Conservation (phyloP, 1,284 basidiomycete species). For the Schizophyllum amplum region DNA sequence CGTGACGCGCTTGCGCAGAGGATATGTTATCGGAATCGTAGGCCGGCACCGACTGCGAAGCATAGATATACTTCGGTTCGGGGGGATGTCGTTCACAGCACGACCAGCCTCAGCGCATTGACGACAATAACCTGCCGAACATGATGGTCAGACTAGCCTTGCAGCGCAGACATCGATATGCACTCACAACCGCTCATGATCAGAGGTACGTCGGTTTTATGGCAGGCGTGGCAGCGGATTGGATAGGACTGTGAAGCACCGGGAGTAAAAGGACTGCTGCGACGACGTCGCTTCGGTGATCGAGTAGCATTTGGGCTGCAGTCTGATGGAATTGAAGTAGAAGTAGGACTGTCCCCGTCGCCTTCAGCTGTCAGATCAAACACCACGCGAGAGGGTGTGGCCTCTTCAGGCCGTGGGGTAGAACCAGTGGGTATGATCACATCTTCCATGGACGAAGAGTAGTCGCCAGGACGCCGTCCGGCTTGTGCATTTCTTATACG, state of each 20-base stretch:
- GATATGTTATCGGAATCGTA: too few species aligned
- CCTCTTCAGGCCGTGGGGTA: too few species aligned
- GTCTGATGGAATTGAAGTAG: too few species aligned
- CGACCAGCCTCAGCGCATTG: slow-evolving; percentile 48
- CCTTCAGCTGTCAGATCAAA: too few species aligned
- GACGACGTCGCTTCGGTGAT: too few species aligned
- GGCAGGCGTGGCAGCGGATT: slow-evolving; percentile 53
- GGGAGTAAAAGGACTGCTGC: too few species aligned
- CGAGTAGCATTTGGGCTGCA: too few species aligned
- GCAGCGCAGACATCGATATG: background rate
- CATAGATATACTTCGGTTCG: slow-evolving; percentile 9
- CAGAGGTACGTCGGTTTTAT: slow-evolving; percentile 59
- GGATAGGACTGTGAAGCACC: slow-evolving; percentile 23
- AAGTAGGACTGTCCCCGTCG: too few species aligned
- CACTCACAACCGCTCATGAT: slow-evolving; percentile 62
- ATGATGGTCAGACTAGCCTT: slow-evolving; percentile 4
- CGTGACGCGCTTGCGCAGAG: too few species aligned
- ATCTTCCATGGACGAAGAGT: slow-evolving; percentile 26
- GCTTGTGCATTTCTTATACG: slow-evolving; percentile 7
- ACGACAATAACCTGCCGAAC: slow-evolving; percentile 43
- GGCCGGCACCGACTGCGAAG: background rate
- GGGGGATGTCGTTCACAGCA: slow-evolving; percentile 14
- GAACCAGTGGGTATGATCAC: too few species aligned
- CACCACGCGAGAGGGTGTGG: too few species aligned
- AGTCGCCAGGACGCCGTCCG: slow-evolving; percentile 25